Evolutionary conservation across 225 moss, liverwort and hornwort species (phyloP).

Genomic region (Thuidium tamariscinum): DNA sequence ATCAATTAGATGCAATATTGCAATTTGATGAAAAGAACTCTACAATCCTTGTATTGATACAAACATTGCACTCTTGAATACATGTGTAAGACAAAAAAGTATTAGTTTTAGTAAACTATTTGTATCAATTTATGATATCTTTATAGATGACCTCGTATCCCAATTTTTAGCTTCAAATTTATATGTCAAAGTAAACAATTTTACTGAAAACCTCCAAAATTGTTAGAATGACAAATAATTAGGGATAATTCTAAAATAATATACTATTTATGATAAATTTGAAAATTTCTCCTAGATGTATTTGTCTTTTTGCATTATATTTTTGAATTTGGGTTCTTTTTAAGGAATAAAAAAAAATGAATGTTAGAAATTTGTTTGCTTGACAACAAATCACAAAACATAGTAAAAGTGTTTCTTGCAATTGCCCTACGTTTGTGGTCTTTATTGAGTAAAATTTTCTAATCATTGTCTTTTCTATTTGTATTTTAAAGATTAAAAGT

Average conservation of each 20-base stretch:
- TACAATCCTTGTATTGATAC: rapidly evolving
- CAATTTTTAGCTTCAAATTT: not conserved
- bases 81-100: not conserved
- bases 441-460: not conserved
- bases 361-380: rapidly evolving
- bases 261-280: not conserved
- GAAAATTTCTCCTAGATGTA: rapidly evolving
- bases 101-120: too few species aligned
- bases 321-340: rapidly evolving
- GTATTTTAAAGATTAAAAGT: not conserved
- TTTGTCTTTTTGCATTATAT: too few species aligned
- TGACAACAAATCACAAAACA: rapidly evolving
- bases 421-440: not conserved
- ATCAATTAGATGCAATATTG: too few species aligned
- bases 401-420: rapidly evolving
- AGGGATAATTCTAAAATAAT: rapidly evolving
- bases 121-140: rapidly evolving
- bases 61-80: not conserved
- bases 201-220: not conserved
- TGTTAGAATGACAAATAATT: rapidly evolving
- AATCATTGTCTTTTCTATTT: not conserved
- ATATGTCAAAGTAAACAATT: rapidly evolving
- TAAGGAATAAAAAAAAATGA: rapidly evolving
- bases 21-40: not conserved
- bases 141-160: rapidly evolving